Evolutionary conservation across 441 rosid genomes (phyloP).

Genomic region (Hura crepitans): DNA sequence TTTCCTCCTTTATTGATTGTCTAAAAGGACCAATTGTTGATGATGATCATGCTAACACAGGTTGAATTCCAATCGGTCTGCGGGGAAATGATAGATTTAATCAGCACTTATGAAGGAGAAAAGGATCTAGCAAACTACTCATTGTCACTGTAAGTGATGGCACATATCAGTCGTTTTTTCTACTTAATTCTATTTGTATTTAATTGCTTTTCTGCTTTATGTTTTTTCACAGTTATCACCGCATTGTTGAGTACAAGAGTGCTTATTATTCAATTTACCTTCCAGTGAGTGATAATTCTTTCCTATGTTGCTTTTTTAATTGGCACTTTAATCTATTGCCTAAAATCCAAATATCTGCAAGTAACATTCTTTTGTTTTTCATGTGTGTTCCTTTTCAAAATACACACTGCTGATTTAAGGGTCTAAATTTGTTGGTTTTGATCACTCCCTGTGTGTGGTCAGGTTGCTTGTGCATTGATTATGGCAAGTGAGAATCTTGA

Average conservation of each 20-base stretch:
- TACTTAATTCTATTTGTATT: not conserved
- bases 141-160: conserved; percentile 40
- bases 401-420: not conserved
- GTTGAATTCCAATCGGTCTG: conserved; percentile 49
- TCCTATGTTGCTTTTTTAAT: not conserved
- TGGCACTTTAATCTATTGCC: not conserved
- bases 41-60: conserved; percentile 25
- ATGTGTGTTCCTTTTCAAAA: not conserved
- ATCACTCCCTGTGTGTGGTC: not conserved
- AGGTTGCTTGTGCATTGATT: conserved; percentile 52
- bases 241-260: conserved; percentile 49
- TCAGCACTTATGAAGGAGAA: conserved; percentile 42
- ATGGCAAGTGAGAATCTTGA: conserved; percentile 52
- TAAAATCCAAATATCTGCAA: not conserved
- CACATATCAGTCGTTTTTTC: conserved; percentile 7
- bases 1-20: not conserved
- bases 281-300: conserved; percentile 37
- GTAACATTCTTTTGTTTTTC: not conserved
- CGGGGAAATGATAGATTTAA: conserved; percentile 56
- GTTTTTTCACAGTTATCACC: conserved; percentile 40
- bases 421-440: conserved; percentile 4
- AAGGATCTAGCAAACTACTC: conserved; percentile 46
- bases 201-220: not conserved
- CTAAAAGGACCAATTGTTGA: not conserved
- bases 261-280: conserved; percentile 58